phyloP scores from a whole-genome alignment of 2,329 filamentous ascomycete species.

The Ramichloridium luteum region DNA sequence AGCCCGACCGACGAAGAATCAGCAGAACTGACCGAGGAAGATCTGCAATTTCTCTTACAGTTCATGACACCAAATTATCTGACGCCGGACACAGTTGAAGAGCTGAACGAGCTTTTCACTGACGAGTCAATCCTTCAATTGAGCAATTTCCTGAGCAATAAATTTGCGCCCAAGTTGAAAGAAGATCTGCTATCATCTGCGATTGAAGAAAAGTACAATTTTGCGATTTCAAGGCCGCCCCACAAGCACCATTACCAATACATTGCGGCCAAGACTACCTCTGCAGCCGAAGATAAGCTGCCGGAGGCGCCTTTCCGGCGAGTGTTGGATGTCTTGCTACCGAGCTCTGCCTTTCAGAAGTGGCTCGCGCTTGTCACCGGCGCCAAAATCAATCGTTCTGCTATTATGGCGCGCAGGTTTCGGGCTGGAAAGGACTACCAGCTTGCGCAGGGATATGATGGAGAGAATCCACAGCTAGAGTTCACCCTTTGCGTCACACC shows the following conservation, averaged over 20 bases:
- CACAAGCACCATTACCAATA: conserved; percentile 94
- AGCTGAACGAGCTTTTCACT: conserved; percentile 66
- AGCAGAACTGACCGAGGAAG: conserved; percentile 56
- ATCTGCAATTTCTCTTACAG: conserved; percentile 79
- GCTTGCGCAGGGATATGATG: conserved; percentile 70
- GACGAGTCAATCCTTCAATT: conserved; percentile 77
- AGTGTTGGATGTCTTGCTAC: conserved; percentile 69
- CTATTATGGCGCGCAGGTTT: conserved; percentile 77
- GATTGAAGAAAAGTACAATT: conserved; percentile 52
- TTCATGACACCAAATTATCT: conserved; percentile 86
- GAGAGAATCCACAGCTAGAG: conserved; percentile 65
- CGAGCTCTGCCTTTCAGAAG: conserved; percentile 73
- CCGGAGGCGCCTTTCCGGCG: conserved; percentile 55
- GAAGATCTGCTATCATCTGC: conserved; percentile 45
- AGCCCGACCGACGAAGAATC: conserved; percentile 50
- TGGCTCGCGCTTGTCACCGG: conserved; percentile 80
- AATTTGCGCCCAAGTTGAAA: conserved; percentile 61
- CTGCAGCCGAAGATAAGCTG: conserved; percentile 14
- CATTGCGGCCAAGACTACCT: conserved; percentile 39
- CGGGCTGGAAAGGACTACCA: conserved; percentile 82
- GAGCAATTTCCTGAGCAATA: conserved; percentile 62
- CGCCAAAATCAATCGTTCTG: conserved; percentile 57
- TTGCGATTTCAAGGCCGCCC: conserved; percentile 56
- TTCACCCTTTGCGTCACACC: conserved; percentile 81
- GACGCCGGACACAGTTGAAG: conserved; percentile 78